Base-by-base conservation (phyloP, 1,284 basidiomycete genomes). In the Phellopilus nigrolimitatus region DNA sequence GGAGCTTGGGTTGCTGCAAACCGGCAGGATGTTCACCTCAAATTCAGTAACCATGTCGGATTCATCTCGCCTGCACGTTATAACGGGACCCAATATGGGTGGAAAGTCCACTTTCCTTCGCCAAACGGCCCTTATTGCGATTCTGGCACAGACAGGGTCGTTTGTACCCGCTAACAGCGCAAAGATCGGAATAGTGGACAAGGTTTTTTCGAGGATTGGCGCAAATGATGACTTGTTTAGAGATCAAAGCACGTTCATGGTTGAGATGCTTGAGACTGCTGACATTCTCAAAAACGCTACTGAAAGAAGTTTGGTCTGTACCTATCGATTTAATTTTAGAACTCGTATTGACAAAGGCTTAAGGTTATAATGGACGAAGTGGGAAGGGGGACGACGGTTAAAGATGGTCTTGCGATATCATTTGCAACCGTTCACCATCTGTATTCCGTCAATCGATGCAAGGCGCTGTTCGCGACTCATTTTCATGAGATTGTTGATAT, bases 321-420 rank as follows among this genome's bases (percentile, higher is more conserved):
- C 22, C 22, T 2, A 27, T 39, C 36, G 44, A 33, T 50, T 28
- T n/a, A 12, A 21, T 41, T 22, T 38, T 30, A 30, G 15, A 24
- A 10, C 27, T 56, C n/a, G n/a, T 37, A 48, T 42, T 41, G 17
- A 12, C 33, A n/a, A 21, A 49, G 39, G 47, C 53, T 43, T 13
- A 53, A 91, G 90, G 89, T 97, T 15, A 94, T 97, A 58, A 95
- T 97, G 90, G 94, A 97, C 64, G 95, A 99, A 70, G 90, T 99
- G 15, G 95, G 95, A 2, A 75, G 95, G 58, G 95, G 95, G 17
- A 99, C 97, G 2, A 94, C 93, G 0, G 84, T 95, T 4, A 79
- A 84, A 51, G 94, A 97, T 58, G 95, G 97, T 3, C 69, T 98
- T 13, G 88, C 94, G 0, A 92, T 99, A 41, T 94, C 95, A 1